Base-by-base conservation (phyloP, 169 alveolate species). In the Eimeria maxima region DNA sequence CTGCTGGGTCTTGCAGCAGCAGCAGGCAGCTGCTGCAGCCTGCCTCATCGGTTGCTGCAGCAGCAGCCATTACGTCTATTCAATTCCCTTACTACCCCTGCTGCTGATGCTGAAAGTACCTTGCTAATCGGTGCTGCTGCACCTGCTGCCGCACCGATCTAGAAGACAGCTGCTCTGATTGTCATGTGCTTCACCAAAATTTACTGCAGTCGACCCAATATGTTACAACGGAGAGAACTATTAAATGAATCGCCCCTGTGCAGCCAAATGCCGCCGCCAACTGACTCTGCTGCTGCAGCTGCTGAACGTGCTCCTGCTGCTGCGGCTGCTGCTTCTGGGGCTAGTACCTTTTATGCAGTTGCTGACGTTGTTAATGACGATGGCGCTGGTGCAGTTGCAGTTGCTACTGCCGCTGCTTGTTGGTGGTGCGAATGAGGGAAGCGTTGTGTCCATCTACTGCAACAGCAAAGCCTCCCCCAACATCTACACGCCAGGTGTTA, bases 391-490 rank as follows among this genome's bases (percentile, higher is more conserved):
- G 69, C 89, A 16, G 4, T 45, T 78, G 89, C 84, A 38, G 84
- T 55, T 33, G 84, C 69, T 78, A 67, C 33, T 44, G 65, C 69
- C 29, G 69, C 89, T 78, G 67, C 33, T 10, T 45, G 11, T 0
- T 45, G 65, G 92, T 74, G 7, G 22, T 22, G 60, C 76, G 92
- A 29, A 38, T 29, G 53, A 84, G 50, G 92, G 27, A 14, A 18
- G 92, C 92, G 33, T 29, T 29, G 71, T 29, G 92, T 22, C 92
- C 76, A 24, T 55, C 50, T 33, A 50, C 55, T 57, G 60, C 92
- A 50, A 84, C 92, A 20, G 50, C 33, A 44, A 29, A 84, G n/a
- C 76, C 76, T 33, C 92, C 60, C 42, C 92, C 92, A 27, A 84
- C 74, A 29, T 84, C 92, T 18, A 84, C 5, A 16, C 57, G 57